Conservation (phyloP, 331 rosid species). For the Quercus tomentella region DNA sequence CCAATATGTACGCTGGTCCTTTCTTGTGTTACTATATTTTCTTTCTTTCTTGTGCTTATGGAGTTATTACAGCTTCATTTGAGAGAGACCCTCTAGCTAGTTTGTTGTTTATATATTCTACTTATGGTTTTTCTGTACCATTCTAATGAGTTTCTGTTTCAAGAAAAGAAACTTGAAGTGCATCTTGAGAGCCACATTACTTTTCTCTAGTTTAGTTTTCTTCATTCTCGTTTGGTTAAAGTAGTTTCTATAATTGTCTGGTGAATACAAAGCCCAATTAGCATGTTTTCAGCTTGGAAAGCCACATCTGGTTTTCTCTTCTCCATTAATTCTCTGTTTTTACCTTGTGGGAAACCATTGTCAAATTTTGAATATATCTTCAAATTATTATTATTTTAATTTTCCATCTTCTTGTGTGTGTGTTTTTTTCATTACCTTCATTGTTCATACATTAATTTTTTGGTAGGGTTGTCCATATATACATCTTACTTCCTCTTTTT, state of each 20-base stretch:
- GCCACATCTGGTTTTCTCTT: not conserved
- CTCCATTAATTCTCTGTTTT: not conserved
- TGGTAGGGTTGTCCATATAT: no score
- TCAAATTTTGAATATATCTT: no score
- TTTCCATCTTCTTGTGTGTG: not conserved
- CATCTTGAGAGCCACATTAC: not conserved
- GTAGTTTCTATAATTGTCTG: no score
- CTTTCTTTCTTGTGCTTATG: not conserved
- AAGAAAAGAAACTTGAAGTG: not conserved
- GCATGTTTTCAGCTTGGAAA: not conserved
- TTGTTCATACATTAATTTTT: not conserved
- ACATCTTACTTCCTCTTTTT: no score
- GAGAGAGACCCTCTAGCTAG: not conserved
- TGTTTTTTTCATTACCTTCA: no score
- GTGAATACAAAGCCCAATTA: no score
- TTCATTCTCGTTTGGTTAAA: not conserved
- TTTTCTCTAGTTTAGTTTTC: not conserved
- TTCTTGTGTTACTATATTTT: not conserved
- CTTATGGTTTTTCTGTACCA: not conserved
- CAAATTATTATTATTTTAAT: not conserved
- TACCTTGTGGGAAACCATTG: not conserved
- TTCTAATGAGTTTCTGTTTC: not conserved
- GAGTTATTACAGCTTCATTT: not conserved
- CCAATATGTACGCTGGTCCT: constrained; percentile 27
- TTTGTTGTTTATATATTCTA: not conserved